phyloP scores from a whole-genome alignment of 2,329 filamentous ascomycete species.

The Endocalyx cinctus region DNA sequence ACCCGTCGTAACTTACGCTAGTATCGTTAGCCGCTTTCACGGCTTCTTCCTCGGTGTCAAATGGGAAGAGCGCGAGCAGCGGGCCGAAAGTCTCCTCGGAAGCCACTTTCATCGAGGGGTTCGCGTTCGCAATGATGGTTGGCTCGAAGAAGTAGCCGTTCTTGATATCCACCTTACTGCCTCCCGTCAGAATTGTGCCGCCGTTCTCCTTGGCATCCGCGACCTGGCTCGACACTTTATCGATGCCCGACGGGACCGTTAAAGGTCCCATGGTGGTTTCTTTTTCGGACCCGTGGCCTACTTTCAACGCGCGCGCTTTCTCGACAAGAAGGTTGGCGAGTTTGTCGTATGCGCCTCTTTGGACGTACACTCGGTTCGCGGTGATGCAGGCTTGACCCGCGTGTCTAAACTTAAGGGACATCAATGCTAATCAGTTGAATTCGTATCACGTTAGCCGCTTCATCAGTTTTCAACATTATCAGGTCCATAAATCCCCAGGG shows the following conservation, averaged over 20 bases:
- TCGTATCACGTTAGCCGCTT: too few species aligned
- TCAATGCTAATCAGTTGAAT: constrained; percentile 16
- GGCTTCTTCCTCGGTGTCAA: constrained; percentile 54
- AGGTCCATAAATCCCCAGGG: too few species aligned
- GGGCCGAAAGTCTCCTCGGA: constrained; percentile 56
- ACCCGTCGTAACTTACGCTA: constrained; percentile 23
- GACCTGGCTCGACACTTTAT: constrained; percentile 56
- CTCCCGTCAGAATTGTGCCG: constrained; percentile 58
- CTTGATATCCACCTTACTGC: constrained; percentile 36
- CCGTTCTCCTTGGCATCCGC: constrained; percentile 60
- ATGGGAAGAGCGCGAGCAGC: constrained; percentile 49
- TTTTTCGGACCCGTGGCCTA: constrained; percentile 57
- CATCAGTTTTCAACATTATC: too few species aligned
- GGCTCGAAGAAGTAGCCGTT: constrained; percentile 62
- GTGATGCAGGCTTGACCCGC: constrained; percentile 63
- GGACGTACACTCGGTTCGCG: constrained; percentile 62
- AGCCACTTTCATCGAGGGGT: constrained; percentile 41
- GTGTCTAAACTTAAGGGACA: constrained; percentile 39
- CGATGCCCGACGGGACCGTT: constrained; percentile 49
- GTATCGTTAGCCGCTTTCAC: constrained; percentile 51
- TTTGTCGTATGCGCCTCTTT: constrained; percentile 56
- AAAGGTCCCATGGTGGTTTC: constrained; percentile 56
- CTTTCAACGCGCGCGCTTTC: constrained; percentile 47
- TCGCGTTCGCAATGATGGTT: constrained; percentile 47
- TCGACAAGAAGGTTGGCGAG: constrained; percentile 53